Conservation (phyloP, 768 basidiomycete species). For the Hygrocybe punicea region DNA sequence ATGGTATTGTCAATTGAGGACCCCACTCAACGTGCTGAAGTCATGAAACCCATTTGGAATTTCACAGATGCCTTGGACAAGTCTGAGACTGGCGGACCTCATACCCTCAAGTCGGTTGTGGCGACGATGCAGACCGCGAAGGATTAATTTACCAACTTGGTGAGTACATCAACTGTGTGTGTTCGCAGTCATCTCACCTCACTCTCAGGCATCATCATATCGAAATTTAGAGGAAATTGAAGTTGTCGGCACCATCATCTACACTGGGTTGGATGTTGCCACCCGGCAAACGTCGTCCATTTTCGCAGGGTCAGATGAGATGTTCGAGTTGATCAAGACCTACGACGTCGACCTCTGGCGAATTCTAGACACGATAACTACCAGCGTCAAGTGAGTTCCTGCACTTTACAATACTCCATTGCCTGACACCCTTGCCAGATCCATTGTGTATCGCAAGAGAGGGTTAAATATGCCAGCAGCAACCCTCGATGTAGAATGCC, state of each 20-base stretch:
- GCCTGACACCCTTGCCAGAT: background rate
- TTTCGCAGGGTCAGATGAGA: background rate
- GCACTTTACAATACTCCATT: background rate
- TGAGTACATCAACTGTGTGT: background rate
- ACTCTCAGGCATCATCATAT: background rate
- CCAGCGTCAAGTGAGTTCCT: background rate
- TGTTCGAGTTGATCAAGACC: background rate
- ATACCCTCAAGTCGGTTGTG: background rate
- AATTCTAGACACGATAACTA: background rate
- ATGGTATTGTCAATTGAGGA: background rate
- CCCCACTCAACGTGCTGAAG: background rate
- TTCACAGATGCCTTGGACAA: background rate
- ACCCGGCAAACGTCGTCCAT: background rate
- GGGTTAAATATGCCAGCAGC: background rate
- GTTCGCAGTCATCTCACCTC: background rate
- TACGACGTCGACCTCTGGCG: background rate
- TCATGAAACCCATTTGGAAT: background rate
- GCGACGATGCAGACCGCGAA: background rate
- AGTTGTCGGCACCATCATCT: background rate
- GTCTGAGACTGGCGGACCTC: background rate
- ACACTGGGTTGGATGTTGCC: background rate
- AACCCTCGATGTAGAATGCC: background rate
- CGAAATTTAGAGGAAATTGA: background rate
- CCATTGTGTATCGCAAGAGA: background rate
- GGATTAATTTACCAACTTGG: background rate